Evolutionary conservation across 73 alveolate species (phyloP).

Genomic region (Paramecium pentaurelia): DNA sequence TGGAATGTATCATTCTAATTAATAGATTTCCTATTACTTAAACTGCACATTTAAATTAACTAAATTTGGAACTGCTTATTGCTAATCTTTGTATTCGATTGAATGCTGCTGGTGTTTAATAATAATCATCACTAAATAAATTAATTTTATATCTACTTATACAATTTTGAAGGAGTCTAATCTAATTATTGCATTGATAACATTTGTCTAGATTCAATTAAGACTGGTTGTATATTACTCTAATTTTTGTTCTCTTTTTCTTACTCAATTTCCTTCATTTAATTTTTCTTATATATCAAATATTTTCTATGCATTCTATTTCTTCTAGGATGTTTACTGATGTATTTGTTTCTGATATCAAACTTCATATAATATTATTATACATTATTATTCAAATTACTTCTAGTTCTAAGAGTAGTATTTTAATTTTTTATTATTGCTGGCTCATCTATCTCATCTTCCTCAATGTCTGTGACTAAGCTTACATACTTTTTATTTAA

Average conservation of each 20-base stretch:
- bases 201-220: background rate
- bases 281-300: slow-evolving; percentile 1
- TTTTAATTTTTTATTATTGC: background rate
- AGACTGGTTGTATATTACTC: background rate
- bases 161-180: background rate
- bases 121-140: slow-evolving; percentile 19
- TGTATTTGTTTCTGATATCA: background rate
- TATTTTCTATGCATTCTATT: slow-evolving; percentile 47
- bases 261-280: background rate
- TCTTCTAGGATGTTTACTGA: slow-evolving; percentile 37
- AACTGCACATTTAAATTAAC: background rate
- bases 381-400: background rate
- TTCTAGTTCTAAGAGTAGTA: background rate
- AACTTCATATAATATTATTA: background rate
- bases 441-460: background rate
- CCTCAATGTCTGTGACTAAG: background rate
- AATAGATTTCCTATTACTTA: background rate
- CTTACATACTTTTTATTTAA: background rate
- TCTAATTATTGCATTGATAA: background rate
- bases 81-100: background rate
- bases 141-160: background rate
- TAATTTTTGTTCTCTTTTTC: background rate
- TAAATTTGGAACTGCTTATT: background rate
- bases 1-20: background rate
- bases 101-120: slow-evolving; percentile 44